Base-by-base conservation (phyloP, 805 yeast species). In the Schizosaccharomyces osmophilus region DNA sequence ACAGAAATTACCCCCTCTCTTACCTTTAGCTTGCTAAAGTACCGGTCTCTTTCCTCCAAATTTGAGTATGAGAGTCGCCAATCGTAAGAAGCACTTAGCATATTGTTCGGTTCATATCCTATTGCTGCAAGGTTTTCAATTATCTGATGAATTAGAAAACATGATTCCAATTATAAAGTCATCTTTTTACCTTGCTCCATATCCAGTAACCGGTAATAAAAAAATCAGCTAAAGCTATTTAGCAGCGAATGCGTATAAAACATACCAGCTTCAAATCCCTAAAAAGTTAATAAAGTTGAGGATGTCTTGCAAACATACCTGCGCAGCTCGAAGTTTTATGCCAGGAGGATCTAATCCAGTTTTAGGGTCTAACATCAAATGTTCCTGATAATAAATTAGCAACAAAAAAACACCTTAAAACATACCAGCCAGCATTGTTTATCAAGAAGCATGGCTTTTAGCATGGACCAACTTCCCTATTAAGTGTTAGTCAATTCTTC, bases 171-270 rank as follows among this genome's bases (percentile, higher is more conserved):
- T 31, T 5, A 31, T 5, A 9, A 36, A 36, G 17, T 11, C 13
- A 19, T 19, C 2, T 45, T 45, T 17, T 6, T 51, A 51, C 57
- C 70, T 93, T 93, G 70, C 87, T 87, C 98, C 98, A 93, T 67
- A 93, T 87, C 98, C 98, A 93, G 71, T 93, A 93, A 0, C 98
- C 63, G 19, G 97, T 86, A 71, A 93, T 82, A 68, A 93, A 93
- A 72, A 87, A 93, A 72, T 93, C 98, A 0, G 96, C 93, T 60
- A 63, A 22, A 26, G n/a, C 45, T 17, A 24, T n/a, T 45, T 45
- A 45, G 51, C 51, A 19, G 51, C 11, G 4, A 29, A 9, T 32
- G 19, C 8, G 5, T n/a, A 39, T 31, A 36, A 11, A 43, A 8
- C 31, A 11, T 43, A 22, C 55, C 51, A 39, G 39, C 54, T 17